Conservation (phyloP, 139 green algal genomes). For the Trebouxia sp. region DNA sequence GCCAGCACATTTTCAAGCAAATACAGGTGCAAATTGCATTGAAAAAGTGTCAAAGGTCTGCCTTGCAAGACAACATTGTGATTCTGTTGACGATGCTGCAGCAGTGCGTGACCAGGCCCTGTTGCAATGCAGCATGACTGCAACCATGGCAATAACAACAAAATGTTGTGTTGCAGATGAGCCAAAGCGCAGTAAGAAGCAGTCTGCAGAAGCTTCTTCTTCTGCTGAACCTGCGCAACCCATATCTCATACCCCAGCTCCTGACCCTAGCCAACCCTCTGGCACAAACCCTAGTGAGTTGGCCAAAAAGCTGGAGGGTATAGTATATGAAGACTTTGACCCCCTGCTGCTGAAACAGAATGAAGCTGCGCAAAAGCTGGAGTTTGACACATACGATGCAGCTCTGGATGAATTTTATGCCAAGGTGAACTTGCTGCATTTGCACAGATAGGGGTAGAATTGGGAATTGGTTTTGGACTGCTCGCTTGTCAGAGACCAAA, state of each 20-base stretch:
- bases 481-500: background rate
- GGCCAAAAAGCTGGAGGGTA: background rate
- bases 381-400: slow-evolving; percentile 85
- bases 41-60: no score
- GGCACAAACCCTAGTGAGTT: background rate
- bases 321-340: slow-evolving; percentile 81
- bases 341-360: slow-evolving; percentile 77
- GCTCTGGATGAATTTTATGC: slow-evolving; percentile 92
- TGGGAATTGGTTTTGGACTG: background rate
- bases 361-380: slow-evolving; percentile 34
- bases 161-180: background rate
- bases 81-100: no score
- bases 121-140: no score
- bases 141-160: no score
- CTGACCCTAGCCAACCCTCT: background rate
- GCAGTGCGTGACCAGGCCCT: no score
- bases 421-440: slow-evolving; percentile 52
- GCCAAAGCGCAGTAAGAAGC: slow-evolving; percentile 4
- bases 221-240: background rate
- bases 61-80: no score
- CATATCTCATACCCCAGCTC: background rate
- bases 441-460: no score
- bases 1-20: no score
- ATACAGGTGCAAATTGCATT: no score
- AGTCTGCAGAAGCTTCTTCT: background rate